A percentile compares a stretch with the other conserved stretches of the same genome.
These are phyloP conservation scores for Alternaria atra DNA, from an alignment of 2,329 filamentous ascomycete species.

Conservation along the genomic window DNA sequence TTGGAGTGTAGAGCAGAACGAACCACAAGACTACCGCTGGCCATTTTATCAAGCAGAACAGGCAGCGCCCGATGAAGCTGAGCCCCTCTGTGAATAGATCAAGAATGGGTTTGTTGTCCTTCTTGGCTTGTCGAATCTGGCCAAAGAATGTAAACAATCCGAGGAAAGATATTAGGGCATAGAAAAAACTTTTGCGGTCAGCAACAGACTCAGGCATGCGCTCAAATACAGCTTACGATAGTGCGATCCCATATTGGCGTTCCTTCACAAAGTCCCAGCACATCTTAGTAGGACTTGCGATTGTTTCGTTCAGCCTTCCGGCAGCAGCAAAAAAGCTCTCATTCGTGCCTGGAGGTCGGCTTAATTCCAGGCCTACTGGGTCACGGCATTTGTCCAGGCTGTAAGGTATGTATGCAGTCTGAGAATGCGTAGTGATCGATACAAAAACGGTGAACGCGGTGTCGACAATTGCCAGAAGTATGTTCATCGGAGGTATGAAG, in stretches of 20 bases:
- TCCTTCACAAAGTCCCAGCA: conserved; percentile 35
- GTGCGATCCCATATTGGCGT: conserved; percentile 30
- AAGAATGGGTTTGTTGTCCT: conserved; percentile 1
- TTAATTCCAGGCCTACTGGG: not conserved
- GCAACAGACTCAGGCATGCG: not conserved
- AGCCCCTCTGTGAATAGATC: not conserved
- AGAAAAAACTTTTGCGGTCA: conserved; percentile 17
- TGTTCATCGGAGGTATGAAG: conserved; percentile 16
- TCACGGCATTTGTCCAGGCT: conserved; percentile 4
- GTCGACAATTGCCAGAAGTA: conserved; percentile 21
- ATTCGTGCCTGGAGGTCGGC: conserved; percentile 25
- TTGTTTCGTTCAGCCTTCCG: conserved; percentile 33
- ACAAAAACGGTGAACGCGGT: conserved; percentile 13
- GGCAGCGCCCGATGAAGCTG: not conserved
- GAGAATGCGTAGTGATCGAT: conserved; percentile 10
- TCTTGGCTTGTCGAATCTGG: not conserved
- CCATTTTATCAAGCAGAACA: conserved; percentile 4
- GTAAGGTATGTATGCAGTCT: conserved; percentile 19
- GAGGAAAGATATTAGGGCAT: conserved; percentile 22
- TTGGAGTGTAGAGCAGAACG: conserved; percentile 16
- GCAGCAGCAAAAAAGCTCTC: conserved; percentile 42
- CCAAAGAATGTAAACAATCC: conserved; percentile 17
- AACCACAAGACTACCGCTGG: conserved; percentile 1
- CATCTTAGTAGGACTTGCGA: conserved; percentile 25
- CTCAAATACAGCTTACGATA: conserved; percentile 22